These are phyloP conservation scores for Syzygium grande DNA, from an alignment of 345 rosid species.

Conservation along the genomic window DNA sequence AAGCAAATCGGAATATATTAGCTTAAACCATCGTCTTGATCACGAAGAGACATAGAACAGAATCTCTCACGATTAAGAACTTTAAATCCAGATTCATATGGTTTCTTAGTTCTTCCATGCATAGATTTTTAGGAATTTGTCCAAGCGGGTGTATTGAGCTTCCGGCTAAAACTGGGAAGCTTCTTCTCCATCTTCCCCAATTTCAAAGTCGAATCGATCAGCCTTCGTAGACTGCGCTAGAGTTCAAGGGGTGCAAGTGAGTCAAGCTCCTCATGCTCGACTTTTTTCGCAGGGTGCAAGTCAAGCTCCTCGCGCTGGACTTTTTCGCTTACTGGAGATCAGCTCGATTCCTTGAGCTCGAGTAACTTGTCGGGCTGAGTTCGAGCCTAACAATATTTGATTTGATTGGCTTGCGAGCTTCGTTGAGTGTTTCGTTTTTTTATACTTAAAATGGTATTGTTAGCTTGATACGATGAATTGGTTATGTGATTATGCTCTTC, in stretches of 20 bases:
- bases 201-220: background rate
- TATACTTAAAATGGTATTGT: too few species aligned
- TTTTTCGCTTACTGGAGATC: background rate
- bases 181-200: background rate
- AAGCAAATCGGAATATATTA: background rate
- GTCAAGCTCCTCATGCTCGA: too few species aligned
- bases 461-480: too few species aligned
- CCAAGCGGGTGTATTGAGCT: background rate
- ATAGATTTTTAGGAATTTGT: background rate
- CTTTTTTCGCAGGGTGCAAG: background rate
- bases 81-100: background rate
- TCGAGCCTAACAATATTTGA: background rate
- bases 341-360: background rate
- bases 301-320: background rate
- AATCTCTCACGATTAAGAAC: background rate
- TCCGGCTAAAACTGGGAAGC: background rate
- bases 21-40: background rate
- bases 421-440: background rate
- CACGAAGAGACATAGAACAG: background rate
- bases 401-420: background rate
- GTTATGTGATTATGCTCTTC: too few species aligned
- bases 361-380: background rate
- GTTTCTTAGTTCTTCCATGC: background rate
- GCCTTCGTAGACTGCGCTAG: background rate
- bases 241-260: too few species aligned